Conservation (phyloP, 208 protist genomes). For the Wallacemonas sp. region DNA sequence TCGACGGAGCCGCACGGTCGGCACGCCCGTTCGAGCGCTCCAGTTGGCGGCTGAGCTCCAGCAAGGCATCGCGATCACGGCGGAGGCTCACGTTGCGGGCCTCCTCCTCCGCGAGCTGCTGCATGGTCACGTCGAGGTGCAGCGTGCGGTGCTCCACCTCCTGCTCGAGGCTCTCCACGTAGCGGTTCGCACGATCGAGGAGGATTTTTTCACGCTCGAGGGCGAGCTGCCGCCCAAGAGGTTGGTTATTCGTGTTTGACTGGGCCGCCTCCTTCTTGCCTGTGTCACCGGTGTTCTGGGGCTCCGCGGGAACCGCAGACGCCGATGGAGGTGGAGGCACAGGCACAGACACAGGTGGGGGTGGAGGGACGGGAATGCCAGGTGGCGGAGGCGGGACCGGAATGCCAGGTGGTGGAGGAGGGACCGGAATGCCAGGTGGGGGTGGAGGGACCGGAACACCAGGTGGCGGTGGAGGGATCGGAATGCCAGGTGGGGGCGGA, state of each 20-base stretch:
- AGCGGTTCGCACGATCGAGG: slow-evolving; percentile 51
- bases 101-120: slow-evolving; percentile 57
- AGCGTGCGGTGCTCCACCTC: slow-evolving; percentile 52
- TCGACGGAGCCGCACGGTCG: not conserved
- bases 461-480: slow-evolving; percentile 20
- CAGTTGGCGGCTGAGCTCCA: slow-evolving; percentile 43
- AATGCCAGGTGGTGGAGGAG: not conserved
- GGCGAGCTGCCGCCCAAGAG: slow-evolving; percentile 11
- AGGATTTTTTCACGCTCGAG: slow-evolving; percentile 39
- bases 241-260: not conserved
- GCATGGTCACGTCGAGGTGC: slow-evolving; percentile 44
- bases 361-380: slow-evolving; percentile 9
- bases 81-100: slow-evolving; percentile 36
- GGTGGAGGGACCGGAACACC: slow-evolving; percentile 23
- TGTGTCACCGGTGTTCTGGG: not conserved
- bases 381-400: slow-evolving; percentile 15
- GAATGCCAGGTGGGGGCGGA: slow-evolving; percentile 19
- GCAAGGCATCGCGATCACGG: slow-evolving; percentile 51
- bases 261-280: slow-evolving; percentile 1
- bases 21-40: slow-evolving; percentile 30
- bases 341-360: slow-evolving; percentile 14
- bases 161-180: slow-evolving; percentile 54
- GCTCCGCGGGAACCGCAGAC: not conserved
- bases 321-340: slow-evolving; percentile 18
- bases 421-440: slow-evolving; percentile 6